phyloP scores from a whole-genome alignment of 257 asterid genomes.

The Forsythia viridissima region DNA sequence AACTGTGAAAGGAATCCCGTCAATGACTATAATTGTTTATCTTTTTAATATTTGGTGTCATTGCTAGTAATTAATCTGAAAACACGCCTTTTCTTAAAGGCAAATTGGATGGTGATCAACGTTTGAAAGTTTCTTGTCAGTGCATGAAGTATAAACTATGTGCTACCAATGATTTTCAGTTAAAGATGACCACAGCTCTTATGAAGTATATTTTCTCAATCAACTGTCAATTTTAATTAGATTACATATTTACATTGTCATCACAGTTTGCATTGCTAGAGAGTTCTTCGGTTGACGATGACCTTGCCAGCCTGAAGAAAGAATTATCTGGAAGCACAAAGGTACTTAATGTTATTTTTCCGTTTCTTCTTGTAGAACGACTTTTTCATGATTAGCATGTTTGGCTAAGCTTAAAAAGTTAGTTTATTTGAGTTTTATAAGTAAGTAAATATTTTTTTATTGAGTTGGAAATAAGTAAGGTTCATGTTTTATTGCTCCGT shows the following conservation, averaged over 20 bases:
- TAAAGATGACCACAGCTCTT: not conserved
- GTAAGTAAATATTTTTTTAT: too few species aligned
- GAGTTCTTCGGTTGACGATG: conserved; percentile 91
- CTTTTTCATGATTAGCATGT: not conserved
- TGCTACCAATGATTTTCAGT: not conserved
- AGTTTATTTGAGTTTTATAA: too few species aligned
- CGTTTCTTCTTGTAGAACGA: not conserved
- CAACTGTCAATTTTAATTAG: not conserved
- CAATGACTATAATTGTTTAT: too few species aligned
- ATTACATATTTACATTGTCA: not conserved
- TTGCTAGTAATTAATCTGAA: not conserved
- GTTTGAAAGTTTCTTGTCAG: not conserved
- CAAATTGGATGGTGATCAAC: not conserved
- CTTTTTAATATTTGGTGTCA: not conserved
- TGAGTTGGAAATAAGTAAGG: too few species aligned
- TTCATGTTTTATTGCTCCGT: too few species aligned
- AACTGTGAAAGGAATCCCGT: not conserved
- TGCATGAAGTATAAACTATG: not conserved
- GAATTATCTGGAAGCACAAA: conserved; percentile 71
- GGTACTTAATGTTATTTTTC: conserved; percentile 36
- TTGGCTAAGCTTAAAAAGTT: not conserved
- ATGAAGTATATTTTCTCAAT: not conserved
- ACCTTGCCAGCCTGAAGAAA: conserved; percentile 72
- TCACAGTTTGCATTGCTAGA: conserved; percentile 82
- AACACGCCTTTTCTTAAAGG: not conserved